Evolutionary conservation across 2,329 filamentous ascomycete genomes (phyloP).

Genomic region (Coniochaeta hoffmannii): DNA sequence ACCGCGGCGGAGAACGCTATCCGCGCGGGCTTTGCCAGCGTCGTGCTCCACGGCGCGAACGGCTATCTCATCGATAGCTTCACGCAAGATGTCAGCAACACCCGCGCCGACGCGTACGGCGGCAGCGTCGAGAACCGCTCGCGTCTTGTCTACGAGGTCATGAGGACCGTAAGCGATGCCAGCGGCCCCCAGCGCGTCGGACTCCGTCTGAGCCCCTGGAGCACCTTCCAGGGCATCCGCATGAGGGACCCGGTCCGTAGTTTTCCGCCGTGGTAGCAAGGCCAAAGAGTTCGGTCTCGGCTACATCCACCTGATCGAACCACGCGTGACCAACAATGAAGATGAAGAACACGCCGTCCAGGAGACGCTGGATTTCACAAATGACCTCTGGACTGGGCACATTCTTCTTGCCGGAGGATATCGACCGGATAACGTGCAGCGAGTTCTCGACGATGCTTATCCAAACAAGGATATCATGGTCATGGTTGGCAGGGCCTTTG

Average conservation of each 20-base stretch:
- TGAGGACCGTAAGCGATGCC: slow-evolving; percentile 40
- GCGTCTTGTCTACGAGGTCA: slow-evolving; percentile 42
- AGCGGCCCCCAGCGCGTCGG: slow-evolving; percentile 40
- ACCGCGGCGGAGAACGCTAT: slow-evolving; percentile 29
- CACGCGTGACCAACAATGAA: slow-evolving; percentile 23
- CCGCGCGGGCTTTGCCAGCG: slow-evolving; percentile 41
- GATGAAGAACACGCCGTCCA: slow-evolving; percentile 24
- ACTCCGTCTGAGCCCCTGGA: slow-evolving; percentile 50
- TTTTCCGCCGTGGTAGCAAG: slow-evolving; percentile 46
- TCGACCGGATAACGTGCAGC: slow-evolving; percentile 10
- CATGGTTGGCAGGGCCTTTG: slow-evolving; percentile 30
- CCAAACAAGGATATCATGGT: slow-evolving; percentile 17
- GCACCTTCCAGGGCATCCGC: slow-evolving; percentile 48
- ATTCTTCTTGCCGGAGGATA: slow-evolving; percentile 21
- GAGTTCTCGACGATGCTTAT: slow-evolving; percentile 14
- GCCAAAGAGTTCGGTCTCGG: slow-evolving; percentile 44
- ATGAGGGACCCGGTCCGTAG: slow-evolving; percentile 51
- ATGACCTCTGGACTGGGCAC: slow-evolving; percentile 15
- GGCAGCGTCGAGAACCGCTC: slow-evolving; percentile 47
- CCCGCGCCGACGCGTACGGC: slow-evolving; percentile 45
- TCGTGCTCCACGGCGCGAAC: slow-evolving; percentile 32
- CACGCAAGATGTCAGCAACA: slow-evolving; percentile 44
- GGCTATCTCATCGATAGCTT: slow-evolving; percentile 45
- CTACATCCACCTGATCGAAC: slow-evolving; percentile 49
- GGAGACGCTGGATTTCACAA: slow-evolving; percentile 17